Base-by-base conservation (phyloP, 2,329 filamentous ascomycete species). In the Nemania serpens region DNA sequence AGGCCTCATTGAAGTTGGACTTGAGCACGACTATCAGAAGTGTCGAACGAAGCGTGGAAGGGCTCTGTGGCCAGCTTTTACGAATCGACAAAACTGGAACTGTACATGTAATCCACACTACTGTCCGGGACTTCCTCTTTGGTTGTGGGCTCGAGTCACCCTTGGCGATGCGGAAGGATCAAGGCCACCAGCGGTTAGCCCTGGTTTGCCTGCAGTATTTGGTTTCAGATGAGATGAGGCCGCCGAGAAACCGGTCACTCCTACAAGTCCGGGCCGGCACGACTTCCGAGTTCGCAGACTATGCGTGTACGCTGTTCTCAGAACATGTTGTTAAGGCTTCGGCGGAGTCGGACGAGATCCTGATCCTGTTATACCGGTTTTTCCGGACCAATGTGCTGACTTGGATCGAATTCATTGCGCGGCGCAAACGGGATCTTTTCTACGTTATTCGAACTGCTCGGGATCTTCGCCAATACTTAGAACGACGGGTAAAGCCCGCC, bases 341-440 rank as follows among this genome's bases (percentile, higher is more conserved):
- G 15, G 48, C 34, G 2, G n/a, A 49, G 29, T 48, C 48, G 6
- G 42, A 53, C 18, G 41, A 53, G 9, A 33, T 53, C 5, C 39
- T 59, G 15, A 9, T 25, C 17, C 33, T 59, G 22, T 25, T 59
- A 39, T 20, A 37, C 49, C 17, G 17, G 18, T 59, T 59, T n/a
- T 49, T 59, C 13, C 41, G 22, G 13, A 53, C 56, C 15, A 53
- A 59, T 43, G 56, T 59, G 9, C 25, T 59, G 20, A n/a, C 56
- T 17, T 59, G 56, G 56, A 54, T 59, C n/a, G 56, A 54, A 29
- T 59, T 43, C 22, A 41, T 59, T 36, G 50, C 50, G 7, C 49
- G 41, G 12, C 29, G 22, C 17, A 54, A 49, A 48, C 48, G 22
- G 3, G 50, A 54, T 43, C 39, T 59, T 3, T 59, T 37, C 48